Evolutionary conservation across 306 rosid species (phyloP).

Genomic region (Elaeagnus macrophylla): DNA sequence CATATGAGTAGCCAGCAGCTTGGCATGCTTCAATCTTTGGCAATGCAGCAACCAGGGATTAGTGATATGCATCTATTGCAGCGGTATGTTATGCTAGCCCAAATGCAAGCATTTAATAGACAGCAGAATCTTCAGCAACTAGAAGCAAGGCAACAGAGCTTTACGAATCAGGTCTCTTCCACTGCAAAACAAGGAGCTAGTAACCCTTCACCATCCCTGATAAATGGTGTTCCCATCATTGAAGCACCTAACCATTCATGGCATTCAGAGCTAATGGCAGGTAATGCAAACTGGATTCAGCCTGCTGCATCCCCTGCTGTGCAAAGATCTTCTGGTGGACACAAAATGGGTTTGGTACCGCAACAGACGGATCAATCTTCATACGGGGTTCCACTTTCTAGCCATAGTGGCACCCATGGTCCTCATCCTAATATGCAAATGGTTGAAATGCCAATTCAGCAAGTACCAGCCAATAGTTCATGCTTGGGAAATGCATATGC

Average conservation of each 20-base stretch:
- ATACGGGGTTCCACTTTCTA: conserved; percentile 74
- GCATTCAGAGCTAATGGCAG: conserved; percentile 60
- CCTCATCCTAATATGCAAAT: conserved; percentile 59
- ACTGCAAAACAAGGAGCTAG: conserved; percentile 51
- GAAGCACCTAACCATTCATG: conserved; percentile 64
- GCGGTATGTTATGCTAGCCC: conserved; percentile 46
- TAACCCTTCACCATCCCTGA: conserved; percentile 54
- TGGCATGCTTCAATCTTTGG: conserved; percentile 56
- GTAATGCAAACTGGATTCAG: conserved; percentile 70
- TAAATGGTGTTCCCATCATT: conserved; percentile 70
- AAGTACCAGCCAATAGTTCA: conserved; percentile 43
- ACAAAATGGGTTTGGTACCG: too few species aligned
- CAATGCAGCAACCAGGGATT: conserved; percentile 86
- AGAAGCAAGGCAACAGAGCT: conserved; percentile 69
- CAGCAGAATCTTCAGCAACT: conserved; percentile 80
- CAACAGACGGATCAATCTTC: conserved; percentile 81
- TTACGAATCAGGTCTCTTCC: conserved; percentile 52
- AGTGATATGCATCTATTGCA: too few species aligned
- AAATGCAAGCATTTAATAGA: conserved; percentile 78
- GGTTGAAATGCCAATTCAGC: conserved; percentile 56
- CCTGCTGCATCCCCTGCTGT: conserved; percentile 64
- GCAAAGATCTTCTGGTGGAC: conserved; percentile 68
- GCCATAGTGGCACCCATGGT: conserved; percentile 50
- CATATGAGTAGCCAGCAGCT: conserved; percentile 62
- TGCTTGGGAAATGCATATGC: conserved; percentile 48